A percentile compares a stretch with the other conserved stretches of the same genome.
Conservation (phyloP, 2,329 filamentous ascomycete species). For the Lasiodiplodia sp. region DNA sequence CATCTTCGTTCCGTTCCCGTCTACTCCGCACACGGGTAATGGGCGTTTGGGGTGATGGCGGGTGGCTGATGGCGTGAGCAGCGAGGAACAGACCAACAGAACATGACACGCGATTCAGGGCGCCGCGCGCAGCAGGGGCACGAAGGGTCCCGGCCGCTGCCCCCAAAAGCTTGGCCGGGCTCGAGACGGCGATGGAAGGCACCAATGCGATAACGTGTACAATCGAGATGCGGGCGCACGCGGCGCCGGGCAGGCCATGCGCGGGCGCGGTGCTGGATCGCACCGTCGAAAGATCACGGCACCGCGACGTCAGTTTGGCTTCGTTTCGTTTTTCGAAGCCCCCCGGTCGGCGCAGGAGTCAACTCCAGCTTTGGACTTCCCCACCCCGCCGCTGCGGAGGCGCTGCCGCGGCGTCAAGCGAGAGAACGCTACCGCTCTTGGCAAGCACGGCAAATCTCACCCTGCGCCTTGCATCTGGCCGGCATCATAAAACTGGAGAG, state of each 20-base stretch:
- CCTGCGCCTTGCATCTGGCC: conserved; percentile 3
- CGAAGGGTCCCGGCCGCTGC: background rate
- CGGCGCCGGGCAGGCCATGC: background rate
- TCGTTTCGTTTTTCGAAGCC: background rate
- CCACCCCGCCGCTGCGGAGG: conserved; percentile 12
- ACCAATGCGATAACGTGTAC: background rate
- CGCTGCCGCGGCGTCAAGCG: background rate
- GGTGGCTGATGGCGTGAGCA: conserved; percentile 18
- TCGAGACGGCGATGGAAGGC: background rate
- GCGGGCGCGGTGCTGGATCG: background rate
- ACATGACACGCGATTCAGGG: background rate
- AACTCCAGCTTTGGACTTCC: background rate
- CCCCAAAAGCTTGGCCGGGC: background rate
- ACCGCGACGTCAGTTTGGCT: conserved; percentile 21
- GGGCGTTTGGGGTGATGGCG: background rate
- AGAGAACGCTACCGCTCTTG: background rate
- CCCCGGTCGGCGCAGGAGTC: background rate
- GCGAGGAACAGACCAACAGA: background rate
- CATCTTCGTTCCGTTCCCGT: conserved; percentile 19
- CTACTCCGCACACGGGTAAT: conserved; percentile 14
- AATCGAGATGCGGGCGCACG: conserved; percentile 9
- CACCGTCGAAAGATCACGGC: conserved; percentile 19
- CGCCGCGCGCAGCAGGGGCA: conserved; percentile 1
- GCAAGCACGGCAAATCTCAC: background rate
- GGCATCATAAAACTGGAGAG: background rate